Base-by-base conservation (phyloP, 1,284 basidiomycete genomes). In the Hemileia vastatrix region DNA sequence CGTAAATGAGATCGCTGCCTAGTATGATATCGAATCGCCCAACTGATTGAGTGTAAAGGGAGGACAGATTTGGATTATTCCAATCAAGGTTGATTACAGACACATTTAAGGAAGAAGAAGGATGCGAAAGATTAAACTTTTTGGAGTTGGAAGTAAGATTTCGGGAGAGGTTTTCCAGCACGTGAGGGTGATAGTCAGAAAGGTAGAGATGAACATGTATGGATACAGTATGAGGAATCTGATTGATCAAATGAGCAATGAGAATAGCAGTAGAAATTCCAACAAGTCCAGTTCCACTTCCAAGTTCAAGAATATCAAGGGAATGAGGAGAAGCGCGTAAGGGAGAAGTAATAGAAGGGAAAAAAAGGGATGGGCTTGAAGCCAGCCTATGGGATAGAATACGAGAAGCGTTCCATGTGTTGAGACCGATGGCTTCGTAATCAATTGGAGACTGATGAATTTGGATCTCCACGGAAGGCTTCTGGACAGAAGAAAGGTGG, bases 141-240 rank as follows among this genome's bases (percentile, higher is more conserved):
- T 44, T 21, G 33, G 11, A 23, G n/a, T 50, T 57, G 6, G 40
- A 18, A 32, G 27, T 31, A 4, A 57, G 31, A n/a, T 50, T 57
- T 4, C 32, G 47, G 31, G 21, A 19, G 1, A 57, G 56, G 40
- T 57, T 57, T 4, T 48, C 13, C 4, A 57, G 56, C 15, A 57
- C 56, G 18, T 57, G 32, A 6, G 56, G 56, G 50, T 57, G 56
- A 49, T 57, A 57, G 50, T 57, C 56, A 18, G 56, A 33, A 32
- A 57, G 33, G 47, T 49, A 33, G 6, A 57, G n/a, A 49, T 57
- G n/a, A 18, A 57, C 47, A 57, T 57, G 45, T 36, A 40, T 57
- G n/a, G 56, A 33, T 19, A 11, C 32, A 5, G 23, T 11, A 1
- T 13, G 23, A 11, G 18, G 8, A 8, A 19, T 3, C 24, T 24